phyloP scores from a whole-genome alignment of 2,329 filamentous ascomycete species.

The Diaporthe citri region DNA sequence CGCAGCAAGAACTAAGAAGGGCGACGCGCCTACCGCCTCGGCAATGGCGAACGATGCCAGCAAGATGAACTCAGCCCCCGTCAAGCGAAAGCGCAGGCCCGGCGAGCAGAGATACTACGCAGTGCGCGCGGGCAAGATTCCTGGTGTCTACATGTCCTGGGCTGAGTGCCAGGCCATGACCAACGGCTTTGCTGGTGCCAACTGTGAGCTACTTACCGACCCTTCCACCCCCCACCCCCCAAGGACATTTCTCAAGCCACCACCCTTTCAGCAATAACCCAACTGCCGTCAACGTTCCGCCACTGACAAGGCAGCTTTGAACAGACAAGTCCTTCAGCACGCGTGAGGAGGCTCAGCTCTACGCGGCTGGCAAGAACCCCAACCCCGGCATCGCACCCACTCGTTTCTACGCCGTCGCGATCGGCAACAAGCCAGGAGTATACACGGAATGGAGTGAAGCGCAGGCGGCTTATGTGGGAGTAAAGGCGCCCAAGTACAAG shows the following conservation, averaged over 20 bases:
- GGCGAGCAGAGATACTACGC: constrained; percentile 71
- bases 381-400: constrained; percentile 55
- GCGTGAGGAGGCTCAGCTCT: constrained; percentile 82
- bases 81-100: constrained; percentile 61
- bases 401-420: constrained; percentile 72
- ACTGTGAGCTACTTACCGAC: constrained; percentile 67
- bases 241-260: background rate
- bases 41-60: constrained; percentile 16
- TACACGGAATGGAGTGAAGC: constrained; percentile 77
- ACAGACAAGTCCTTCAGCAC: constrained; percentile 85
- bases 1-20: constrained; percentile 31
- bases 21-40: constrained; percentile 2
- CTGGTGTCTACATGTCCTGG: constrained; percentile 74
- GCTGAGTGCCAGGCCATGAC: constrained; percentile 72
- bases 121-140: constrained; percentile 67
- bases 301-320: constrained; percentile 24
- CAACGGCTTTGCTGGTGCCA: constrained; percentile 71
- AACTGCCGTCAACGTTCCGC: background rate
- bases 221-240: background rate
- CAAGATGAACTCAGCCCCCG: constrained; percentile 20
- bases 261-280: background rate
- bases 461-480: constrained; percentile 79
- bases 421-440: constrained; percentile 69
- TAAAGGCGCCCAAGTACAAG: constrained; percentile 77
- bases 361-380: constrained; percentile 72